These are phyloP conservation scores for Cryphonectria parasitica DNA, from an alignment of 2,329 filamentous ascomycete genomes.

Conservation along the genomic window DNA sequence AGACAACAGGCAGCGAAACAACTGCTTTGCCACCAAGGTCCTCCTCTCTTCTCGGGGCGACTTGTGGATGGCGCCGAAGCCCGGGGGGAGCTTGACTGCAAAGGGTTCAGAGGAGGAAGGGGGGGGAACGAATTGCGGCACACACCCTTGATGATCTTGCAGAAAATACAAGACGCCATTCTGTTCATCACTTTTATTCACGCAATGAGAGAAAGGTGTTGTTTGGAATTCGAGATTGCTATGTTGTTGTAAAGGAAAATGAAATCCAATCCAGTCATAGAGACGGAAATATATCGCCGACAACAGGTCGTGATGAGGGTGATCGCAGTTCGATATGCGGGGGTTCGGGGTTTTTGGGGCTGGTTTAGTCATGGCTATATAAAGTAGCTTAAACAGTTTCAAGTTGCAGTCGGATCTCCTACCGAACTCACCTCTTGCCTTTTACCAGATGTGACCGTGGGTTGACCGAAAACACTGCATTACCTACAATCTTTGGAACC, in stretches of 20 bases:
- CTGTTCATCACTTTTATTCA: conserved; percentile 37
- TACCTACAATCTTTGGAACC: conserved; percentile 55
- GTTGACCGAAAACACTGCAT: conserved; percentile 56
- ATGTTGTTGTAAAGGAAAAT: background rate
- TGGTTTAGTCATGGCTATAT: conserved; percentile 30
- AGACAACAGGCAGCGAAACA: background rate
- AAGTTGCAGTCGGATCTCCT: conserved; percentile 68
- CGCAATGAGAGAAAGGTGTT: background rate
- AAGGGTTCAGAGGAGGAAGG: background rate
- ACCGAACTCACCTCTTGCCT: conserved; percentile 78
- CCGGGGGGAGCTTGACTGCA: conserved; percentile 5
- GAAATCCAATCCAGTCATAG: background rate
- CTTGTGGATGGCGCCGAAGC: background rate
- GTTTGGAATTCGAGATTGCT: background rate
- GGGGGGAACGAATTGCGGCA: background rate
- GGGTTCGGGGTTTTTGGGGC: background rate
- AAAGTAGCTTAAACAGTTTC: fast-evolving
- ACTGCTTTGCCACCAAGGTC: conserved; percentile 7
- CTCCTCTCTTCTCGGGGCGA: background rate
- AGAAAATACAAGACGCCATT: conserved; percentile 87
- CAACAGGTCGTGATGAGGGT: background rate
- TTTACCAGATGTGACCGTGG: conserved; percentile 82
- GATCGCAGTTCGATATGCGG: background rate
- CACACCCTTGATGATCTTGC: conserved; percentile 92
- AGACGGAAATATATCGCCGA: conserved; percentile 21